Conservation (phyloP, 225 moss, liverwort and hornwort genomes). For the Polytrichum formosum region DNA sequence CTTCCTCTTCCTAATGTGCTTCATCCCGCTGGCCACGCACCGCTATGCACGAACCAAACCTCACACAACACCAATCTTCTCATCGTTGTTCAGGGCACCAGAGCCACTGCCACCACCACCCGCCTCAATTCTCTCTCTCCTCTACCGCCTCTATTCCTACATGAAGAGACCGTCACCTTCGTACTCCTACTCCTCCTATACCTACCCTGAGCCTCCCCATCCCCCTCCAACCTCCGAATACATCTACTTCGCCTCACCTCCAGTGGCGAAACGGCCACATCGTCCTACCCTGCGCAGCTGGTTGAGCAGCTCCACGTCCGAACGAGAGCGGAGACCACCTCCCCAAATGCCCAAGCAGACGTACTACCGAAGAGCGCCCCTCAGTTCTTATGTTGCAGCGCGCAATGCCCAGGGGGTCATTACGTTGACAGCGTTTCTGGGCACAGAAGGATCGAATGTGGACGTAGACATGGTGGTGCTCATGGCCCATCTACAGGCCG, state of each 20-base stretch:
- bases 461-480: conserved; percentile 74
- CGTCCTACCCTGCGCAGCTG: conserved; percentile 40
- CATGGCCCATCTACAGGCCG: conserved; percentile 70
- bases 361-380: conserved; percentile 31
- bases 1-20: conserved; percentile 55
- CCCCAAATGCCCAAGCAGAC: conserved; percentile 17
- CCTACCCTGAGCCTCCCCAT: conserved; percentile 18
- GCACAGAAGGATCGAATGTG: conserved; percentile 49
- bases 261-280: conserved; percentile 42
- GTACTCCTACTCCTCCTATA: not conserved
- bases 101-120: conserved; percentile 9
- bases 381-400: conserved; percentile 46
- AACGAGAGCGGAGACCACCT: conserved; percentile 23
- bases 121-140: conserved; percentile 23
- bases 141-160: conserved; percentile 31
- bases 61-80: conserved; percentile 12
- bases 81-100: conserved; percentile 19
- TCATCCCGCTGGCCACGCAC: conserved; percentile 42
- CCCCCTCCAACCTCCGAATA: conserved; percentile 34
- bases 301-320: conserved; percentile 38
- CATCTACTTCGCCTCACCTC: conserved; percentile 37
- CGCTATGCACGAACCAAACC: conserved; percentile 43
- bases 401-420: conserved; percentile 46
- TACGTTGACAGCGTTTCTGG: conserved; percentile 58
- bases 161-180: conserved; percentile 11